Conservation (phyloP, 2,329 filamentous ascomycete species). For the Talaromyces piceae region DNA sequence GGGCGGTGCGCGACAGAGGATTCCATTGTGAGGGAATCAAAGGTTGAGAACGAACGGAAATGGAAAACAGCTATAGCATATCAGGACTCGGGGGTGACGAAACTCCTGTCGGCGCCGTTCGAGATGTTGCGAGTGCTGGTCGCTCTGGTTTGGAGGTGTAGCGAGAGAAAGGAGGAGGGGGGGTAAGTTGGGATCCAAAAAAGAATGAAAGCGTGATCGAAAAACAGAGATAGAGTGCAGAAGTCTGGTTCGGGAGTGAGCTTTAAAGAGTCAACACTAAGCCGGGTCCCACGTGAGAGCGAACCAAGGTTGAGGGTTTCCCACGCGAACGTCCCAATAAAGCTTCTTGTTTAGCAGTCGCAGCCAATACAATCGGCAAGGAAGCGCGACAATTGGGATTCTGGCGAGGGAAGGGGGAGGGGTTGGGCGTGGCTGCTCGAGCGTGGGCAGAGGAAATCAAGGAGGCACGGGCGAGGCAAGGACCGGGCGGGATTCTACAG, state of each 20-base stretch:
- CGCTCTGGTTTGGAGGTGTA: too few relatives aligned
- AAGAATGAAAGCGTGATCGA: background rate
- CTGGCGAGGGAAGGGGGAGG: background rate
- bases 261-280: background rate
- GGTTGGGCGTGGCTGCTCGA: background rate
- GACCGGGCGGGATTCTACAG: background rate
- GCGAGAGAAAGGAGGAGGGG: background rate
- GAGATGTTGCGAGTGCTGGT: too few relatives aligned
- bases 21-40: conserved; percentile 26
- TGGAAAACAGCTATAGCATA: background rate
- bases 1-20: conserved; percentile 35
- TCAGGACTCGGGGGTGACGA: too few relatives aligned
- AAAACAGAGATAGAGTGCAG: background rate
- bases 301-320: background rate
- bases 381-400: background rate
- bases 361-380: background rate
- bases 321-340: background rate
- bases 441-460: background rate
- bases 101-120: too few relatives aligned
- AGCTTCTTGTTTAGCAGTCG: background rate
- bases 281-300: background rate
- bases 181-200: too few relatives aligned
- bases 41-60: background rate
- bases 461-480: background rate
- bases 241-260: background rate